Evolutionary conservation across 1,284 basidiomycete species (phyloP).

Genomic region (Apiotrichum siamense): DNA sequence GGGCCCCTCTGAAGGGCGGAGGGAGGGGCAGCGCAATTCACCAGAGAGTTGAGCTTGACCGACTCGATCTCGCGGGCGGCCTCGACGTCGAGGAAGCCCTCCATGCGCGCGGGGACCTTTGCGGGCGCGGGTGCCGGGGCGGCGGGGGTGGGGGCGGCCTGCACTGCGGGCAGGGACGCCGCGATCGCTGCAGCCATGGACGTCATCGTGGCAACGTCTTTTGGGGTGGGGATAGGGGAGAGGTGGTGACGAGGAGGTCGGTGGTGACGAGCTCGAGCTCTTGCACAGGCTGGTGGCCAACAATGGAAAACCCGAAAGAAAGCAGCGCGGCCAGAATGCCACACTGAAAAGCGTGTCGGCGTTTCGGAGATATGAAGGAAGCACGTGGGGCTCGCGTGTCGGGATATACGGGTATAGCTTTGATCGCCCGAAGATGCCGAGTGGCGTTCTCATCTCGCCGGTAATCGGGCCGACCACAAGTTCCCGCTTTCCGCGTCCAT

Average conservation of each 20-base stretch:
- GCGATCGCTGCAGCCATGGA: slow-evolving; percentile 82
- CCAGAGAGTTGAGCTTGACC: slow-evolving; percentile 79
- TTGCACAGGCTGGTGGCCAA: not conserved
- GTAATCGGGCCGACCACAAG: too few relatives aligned
- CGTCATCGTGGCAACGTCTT: slow-evolving; percentile 34
- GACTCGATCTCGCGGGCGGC: slow-evolving; percentile 69
- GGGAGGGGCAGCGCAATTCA: too few relatives aligned
- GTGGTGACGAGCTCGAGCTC: not conserved
- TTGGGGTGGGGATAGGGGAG: slow-evolving; percentile 4
- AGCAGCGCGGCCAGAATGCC: not conserved
- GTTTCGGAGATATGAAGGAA: not conserved
- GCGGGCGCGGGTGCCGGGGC: slow-evolving; percentile 54
- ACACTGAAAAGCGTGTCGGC: not conserved
- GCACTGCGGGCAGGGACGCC: slow-evolving; percentile 65
- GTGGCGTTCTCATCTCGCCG: too few relatives aligned
- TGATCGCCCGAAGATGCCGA: too few relatives aligned
- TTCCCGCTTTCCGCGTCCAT: too few relatives aligned
- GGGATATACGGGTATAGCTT: not conserved
- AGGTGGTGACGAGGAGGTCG: not conserved
- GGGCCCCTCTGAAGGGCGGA: too few relatives aligned
- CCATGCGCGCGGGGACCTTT: slow-evolving; percentile 75
- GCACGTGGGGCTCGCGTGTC: not conserved
- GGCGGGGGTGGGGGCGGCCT: slow-evolving; percentile 49
- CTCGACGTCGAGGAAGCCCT: slow-evolving; percentile 83
- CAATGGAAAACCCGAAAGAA: not conserved